These are phyloP conservation scores for Vitis hybrid DNA, from an alignment of 177 flowering plant genomes.

Conservation along the genomic window DNA sequence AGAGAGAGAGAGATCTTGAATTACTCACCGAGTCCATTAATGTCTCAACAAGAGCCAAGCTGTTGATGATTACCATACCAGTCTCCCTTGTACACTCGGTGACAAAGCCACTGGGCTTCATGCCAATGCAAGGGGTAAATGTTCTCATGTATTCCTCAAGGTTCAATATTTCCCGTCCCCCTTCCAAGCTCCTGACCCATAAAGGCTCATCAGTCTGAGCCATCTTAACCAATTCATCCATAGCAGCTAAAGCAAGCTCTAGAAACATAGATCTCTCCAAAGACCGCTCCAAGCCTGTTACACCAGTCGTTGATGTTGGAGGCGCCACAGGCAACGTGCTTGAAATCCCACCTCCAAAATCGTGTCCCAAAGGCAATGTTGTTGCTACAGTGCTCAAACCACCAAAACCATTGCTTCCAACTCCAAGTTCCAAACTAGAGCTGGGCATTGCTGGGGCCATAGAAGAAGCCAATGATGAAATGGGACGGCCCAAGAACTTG, in stretches of 20 bases:
- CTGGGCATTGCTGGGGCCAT: slow-evolving; percentile 44
- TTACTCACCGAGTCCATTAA: slow-evolving; percentile 82
- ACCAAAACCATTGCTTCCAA: slow-evolving; percentile 67
- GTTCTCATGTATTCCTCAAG: slow-evolving; percentile 70
- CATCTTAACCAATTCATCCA: slow-evolving; percentile 89
- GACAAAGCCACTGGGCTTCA: slow-evolving; percentile 75
- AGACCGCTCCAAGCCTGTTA: slow-evolving; percentile 47
- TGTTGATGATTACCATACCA: slow-evolving; percentile 86
- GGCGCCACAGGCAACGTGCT: neutral
- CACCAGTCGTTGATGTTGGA: slow-evolving; percentile 15
- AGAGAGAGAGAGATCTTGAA: neutral
- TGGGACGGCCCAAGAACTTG: slow-evolving; percentile 82
- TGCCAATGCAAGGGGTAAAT: slow-evolving; percentile 69
- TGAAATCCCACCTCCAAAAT: slow-evolving; percentile 8
- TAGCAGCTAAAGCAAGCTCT: slow-evolving; percentile 88
- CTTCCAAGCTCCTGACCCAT: slow-evolving; percentile 64
- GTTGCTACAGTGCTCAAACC: slow-evolving; percentile 33
- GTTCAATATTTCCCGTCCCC: slow-evolving; percentile 64
- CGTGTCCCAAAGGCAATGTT: slow-evolving; percentile 48
- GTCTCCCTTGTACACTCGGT: slow-evolving; percentile 79
- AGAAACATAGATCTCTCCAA: slow-evolving; percentile 75
- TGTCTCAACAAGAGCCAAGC: slow-evolving; percentile 89
- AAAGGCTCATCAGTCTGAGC: slow-evolving; percentile 85
- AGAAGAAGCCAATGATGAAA: slow-evolving; percentile 36
- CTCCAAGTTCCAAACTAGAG: slow-evolving; percentile 80